Evolutionary conservation across 192 early-diverging fungal species (phyloP).

Genomic region (Linnemannia hyalina): DNA sequence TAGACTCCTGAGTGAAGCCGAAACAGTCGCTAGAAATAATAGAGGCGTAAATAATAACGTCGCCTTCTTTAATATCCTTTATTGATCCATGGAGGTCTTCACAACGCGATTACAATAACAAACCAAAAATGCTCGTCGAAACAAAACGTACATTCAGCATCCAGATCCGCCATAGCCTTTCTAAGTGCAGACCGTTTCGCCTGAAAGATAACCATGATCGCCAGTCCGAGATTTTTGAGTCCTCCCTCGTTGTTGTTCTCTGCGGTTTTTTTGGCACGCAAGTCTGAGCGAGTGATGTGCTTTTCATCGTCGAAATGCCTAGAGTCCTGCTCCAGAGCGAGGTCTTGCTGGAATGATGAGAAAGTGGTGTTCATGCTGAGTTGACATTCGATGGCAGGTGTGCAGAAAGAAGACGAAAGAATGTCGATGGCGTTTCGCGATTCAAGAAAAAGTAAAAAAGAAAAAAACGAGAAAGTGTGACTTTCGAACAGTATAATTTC

Average conservation of each 20-base stretch:
- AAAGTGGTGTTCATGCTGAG: conserved; percentile 1
- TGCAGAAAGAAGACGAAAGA: not conserved
- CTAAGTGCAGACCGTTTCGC: conserved; percentile 22
- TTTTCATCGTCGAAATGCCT: not conserved
- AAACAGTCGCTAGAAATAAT: conserved; percentile 12
- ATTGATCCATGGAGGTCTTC: too few relatives aligned
- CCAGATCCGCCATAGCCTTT: conserved; percentile 19
- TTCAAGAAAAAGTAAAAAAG: not conserved
- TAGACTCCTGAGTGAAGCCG: conserved; percentile 7
- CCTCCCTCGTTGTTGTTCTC: not conserved
- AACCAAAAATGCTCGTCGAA: not conserved
- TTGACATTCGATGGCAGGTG: not conserved
- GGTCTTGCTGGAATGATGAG: conserved; percentile 10
- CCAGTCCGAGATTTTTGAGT: conserved; percentile 22
- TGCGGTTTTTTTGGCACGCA: not conserved
- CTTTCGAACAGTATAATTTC: not conserved
- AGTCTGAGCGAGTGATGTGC: not conserved
- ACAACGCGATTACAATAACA: not conserved
- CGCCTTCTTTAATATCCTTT: too few relatives aligned
- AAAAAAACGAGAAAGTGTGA: not conserved
- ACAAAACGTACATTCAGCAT: conserved; percentile 13
- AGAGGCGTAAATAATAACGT: too few relatives aligned
- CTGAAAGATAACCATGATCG: conserved; percentile 38
- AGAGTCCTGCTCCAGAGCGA: conserved; percentile 15
- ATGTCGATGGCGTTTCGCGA: not conserved